Base-by-base conservation (phyloP, 306 rosid genomes). In the Herpetospermum pedunculosum region DNA sequence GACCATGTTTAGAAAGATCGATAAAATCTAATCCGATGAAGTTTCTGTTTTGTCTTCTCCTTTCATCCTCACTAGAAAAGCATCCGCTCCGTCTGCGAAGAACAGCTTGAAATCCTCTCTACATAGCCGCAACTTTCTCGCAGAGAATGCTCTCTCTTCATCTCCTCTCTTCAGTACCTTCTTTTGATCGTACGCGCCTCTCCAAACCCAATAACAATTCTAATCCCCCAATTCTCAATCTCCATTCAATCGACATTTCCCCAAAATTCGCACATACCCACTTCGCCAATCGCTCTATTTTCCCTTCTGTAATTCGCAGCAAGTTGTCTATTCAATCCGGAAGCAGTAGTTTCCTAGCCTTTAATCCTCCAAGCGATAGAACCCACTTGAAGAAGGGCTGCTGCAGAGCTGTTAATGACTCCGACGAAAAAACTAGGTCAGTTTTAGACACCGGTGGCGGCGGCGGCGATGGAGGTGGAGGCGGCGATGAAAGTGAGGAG, bases 141-240 rank as follows among this genome's bases (percentile, higher is more conserved):
- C 49, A 48, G 85, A 80, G 70, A 16, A 92, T 92, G 98, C 54
- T 82, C 64, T 86, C 96, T 67, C 80, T 88, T 70, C 81, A 69
- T 8, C 64, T 83, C 83, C 70, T 54, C 76, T 77, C 85, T 19
- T 77, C 88, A 18, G 79, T 80, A 2, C 81, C 89, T 16, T 82
- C 88, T 40, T 74, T 83, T 53, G 84, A 81, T 79, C 77, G 62
- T 10, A 38, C 83, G 65, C 91, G 55, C 43, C 49, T 81, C 83
- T 79, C 68, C 77, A 77, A 80, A 58, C 77, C 83, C 81, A 2
- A 67, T 75, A 40, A 57, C 75, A 71, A 0, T 79, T 79, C 82
- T 18, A 59, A 34, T 46, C 65, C 43, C 69, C 32, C 26, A 21
- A 12, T 75, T 77, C 63, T 72, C 75, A 86, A 64, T 76, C 70